Conservation (phyloP, 345 rosid species). For the Aethionema arabicum region DNA sequence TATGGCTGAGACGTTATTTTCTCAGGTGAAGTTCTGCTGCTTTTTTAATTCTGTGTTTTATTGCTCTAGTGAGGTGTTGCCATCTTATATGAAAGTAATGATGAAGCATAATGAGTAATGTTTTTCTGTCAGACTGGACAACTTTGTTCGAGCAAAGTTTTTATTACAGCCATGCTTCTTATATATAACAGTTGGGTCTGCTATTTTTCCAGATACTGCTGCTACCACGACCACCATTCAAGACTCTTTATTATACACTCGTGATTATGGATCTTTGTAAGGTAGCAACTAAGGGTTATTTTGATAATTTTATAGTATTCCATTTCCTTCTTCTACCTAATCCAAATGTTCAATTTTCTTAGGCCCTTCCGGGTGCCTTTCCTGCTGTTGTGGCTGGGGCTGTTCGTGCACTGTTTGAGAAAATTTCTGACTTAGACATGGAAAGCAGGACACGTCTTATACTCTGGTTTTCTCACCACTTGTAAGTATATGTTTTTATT, state of each 20-base stretch:
- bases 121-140: constrained; percentile 6
- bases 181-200: constrained; percentile 18
- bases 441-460: constrained; percentile 88
- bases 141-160: not conserved
- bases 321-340: constrained; percentile 19
- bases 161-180: constrained; percentile 1
- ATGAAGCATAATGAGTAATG: not conserved
- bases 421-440: constrained; percentile 88
- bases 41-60: constrained; percentile 1
- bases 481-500: constrained; percentile 53
- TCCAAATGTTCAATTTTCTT: constrained; percentile 37
- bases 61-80: not conserved
- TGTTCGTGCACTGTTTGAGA: constrained; percentile 95
- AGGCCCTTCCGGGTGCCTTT: constrained; percentile 99
- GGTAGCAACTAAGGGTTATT: constrained; percentile 44
- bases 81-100: constrained; percentile 5
- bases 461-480: constrained; percentile 98
- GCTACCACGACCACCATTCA: constrained; percentile 93
- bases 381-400: constrained; percentile 99
- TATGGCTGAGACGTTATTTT: constrained; percentile 97
- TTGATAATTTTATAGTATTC: constrained; percentile 1
- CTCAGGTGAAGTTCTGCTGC: constrained; percentile 63
- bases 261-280: constrained; percentile 99
- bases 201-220: constrained; percentile 74
- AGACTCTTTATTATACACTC: constrained; percentile 82